A percentile compares a stretch with the other conserved stretches of the same genome.
These are phyloP conservation scores for Tillandsia leiboldiana DNA, from an alignment of 176 grass and related monocot genomes.

Conservation along the genomic window DNA sequence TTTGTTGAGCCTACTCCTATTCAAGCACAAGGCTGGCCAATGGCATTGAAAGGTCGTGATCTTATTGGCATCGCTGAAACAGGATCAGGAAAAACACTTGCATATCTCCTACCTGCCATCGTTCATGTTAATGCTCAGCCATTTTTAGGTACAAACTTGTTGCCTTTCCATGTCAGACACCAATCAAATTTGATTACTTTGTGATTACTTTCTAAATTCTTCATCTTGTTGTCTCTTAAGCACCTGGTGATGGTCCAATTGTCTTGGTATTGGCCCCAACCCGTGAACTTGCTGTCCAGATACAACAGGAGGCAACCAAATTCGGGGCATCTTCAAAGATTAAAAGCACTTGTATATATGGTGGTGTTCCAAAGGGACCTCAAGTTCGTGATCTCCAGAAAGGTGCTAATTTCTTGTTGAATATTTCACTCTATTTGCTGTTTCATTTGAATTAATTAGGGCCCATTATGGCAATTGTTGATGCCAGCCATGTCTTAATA, in stretches of 20 bases:
- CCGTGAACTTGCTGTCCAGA: conserved; percentile 86
- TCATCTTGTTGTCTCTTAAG: conserved; percentile 36
- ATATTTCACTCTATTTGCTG: neutral
- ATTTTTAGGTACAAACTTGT: conserved; percentile 54
- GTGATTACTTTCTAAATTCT: no score
- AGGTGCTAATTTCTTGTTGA: conserved; percentile 30
- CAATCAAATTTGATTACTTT: neutral
- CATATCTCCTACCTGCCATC: conserved; percentile 86
- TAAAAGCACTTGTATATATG: conserved; percentile 97
- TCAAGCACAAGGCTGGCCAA: conserved; percentile 95
- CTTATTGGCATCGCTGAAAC: conserved; percentile 97
- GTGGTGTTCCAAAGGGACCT: conserved; percentile 94
- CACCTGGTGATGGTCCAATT: conserved; percentile 80
- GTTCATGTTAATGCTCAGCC: conserved; percentile 96
- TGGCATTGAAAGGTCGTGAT: conserved; percentile 88
- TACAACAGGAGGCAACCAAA: conserved; percentile 86
- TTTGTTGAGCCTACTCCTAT: conserved; percentile 92
- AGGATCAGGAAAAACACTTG: conserved; percentile 93
- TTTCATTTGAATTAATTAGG: neutral
- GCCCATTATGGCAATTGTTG: neutral
- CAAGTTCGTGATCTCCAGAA: conserved; percentile 99
- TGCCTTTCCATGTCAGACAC: conserved; percentile 20
- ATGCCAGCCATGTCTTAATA: no score
- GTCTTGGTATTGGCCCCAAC: conserved; percentile 87
- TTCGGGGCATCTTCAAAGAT: conserved; percentile 97